Evolutionary conservation across 2,329 filamentous ascomycete genomes (phyloP), one percentile per base, ranked within the genome.

Genomic region (Aspergillus sp.): DNA sequence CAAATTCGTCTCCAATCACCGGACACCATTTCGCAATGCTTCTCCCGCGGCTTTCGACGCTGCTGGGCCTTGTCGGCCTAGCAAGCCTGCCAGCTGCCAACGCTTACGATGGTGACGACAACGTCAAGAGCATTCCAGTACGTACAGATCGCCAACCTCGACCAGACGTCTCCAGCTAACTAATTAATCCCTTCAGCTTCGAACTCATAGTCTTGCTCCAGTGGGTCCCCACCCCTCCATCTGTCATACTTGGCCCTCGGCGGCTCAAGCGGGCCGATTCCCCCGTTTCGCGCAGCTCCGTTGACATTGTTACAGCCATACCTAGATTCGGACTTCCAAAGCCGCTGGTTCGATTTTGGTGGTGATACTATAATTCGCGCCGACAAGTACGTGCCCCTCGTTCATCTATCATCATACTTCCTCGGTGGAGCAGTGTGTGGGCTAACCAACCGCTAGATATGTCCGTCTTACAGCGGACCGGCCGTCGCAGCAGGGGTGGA

Each of bases 311-410:
- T 29, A 65, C 73, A 97, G 90, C 95, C 95, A 63, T 99, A 97
- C 79, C 87, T 99, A 69, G 95, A 99, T 80, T 95, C 92, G 62
- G 95, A 98, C 77, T 93, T 98, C 89, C 90, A 96, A 81, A 96
- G 91, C 81, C 89, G 95, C 75, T 99, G 95, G 94, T 99, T 94
- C 80, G 95, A 99, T 81, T 99, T 96, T 85, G 95, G 95, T 74
- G 95, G 94, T 73, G 92, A 96, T 80, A 92, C 94, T 46, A 89
- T 99, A 70, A 85, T 97, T 71, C 83, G 87, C 66, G 84, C 86
- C 63, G 87, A 90, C 72, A 83, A 85, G 80, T 83, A 74, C 60
- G 57, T 61, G 63, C 58, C 12, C 49, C 51, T 20, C 32, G 11
- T 42, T 39, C 7, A 29, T 29, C 26, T 29, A 29, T 9, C 32